Base-by-base conservation (phyloP, 2,329 filamentous ascomycete species). In the Lachnellula hyalina region DNA sequence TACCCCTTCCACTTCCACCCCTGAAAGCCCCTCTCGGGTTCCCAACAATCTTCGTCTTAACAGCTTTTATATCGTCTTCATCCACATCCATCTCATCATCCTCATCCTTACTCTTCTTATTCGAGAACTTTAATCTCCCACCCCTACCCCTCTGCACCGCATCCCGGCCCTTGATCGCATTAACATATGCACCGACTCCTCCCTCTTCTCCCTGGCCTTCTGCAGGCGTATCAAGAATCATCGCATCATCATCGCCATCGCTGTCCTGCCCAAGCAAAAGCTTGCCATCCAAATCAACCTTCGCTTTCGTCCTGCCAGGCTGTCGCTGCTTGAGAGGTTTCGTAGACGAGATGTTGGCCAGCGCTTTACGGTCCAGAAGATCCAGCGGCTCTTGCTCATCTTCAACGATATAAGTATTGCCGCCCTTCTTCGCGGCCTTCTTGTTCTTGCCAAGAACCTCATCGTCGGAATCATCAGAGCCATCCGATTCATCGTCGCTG, bases 361-460 rank as follows among this genome's bases (percentile, higher is more conserved):
- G 82, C 8, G 92, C 90, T 68, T 86, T 87, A 58, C 90, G 88
- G 67, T 94, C 93, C 15, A 99, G 82, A 46, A 99, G 81, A 75
- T 99, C 94, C 42, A 99, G 85, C 1, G 94, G 94, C 71, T 97
- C 94, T 65, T 96, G 89, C 55, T 95, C 90, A 58, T 95, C 89
- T 75, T 97, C 93, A 57, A 96, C 82, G 64, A 99, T 97, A 72
- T 94, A 99, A 1, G 87, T 83, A 65, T 84, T 85, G 65, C 81
- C 80, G 42, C 81, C 82, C 71, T 83, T 84, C 67, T 83, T 73
- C 57, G 76, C 71, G 61, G 73, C 67, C 69, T 77, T 75, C 61
- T 73, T 75, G 34, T 62, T 70, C 64, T 72, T 72, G 41, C 74
- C 74, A 4, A 76, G 72, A 61, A 74, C 74, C 51, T 85, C 83